These are phyloP conservation scores for Rhodotorula sp. DNA, from an alignment of 1,284 basidiomycete genomes.

Conservation along the genomic window DNA sequence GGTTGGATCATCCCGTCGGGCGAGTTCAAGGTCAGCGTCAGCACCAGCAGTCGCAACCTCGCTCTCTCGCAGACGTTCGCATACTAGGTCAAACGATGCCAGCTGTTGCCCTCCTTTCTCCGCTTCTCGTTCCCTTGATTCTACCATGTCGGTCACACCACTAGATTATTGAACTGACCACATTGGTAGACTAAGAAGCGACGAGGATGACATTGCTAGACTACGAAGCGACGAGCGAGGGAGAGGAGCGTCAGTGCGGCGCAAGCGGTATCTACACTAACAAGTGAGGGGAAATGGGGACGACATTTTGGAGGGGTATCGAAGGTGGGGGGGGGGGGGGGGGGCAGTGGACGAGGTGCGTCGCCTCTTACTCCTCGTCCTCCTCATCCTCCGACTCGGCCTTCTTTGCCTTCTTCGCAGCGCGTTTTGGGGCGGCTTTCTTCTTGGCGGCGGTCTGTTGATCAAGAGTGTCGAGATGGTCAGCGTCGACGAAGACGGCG, in stretches of 20 bases:
- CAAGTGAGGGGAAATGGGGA: neutral
- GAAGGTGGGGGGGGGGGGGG: neutral
- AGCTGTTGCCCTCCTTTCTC: too few relatives aligned
- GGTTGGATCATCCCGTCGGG: slow-evolving; percentile 50
- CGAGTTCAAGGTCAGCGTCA: slow-evolving; percentile 47
- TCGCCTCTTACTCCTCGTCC: neutral
- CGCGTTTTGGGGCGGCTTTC: slow-evolving; percentile 9
- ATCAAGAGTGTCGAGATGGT: neutral
- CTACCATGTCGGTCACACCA: too few relatives aligned
- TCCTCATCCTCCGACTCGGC: slow-evolving; percentile 17
- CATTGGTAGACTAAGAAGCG: too few relatives aligned
- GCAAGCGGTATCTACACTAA: too few relatives aligned
- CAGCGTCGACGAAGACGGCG: neutral
- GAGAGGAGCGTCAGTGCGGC: too few relatives aligned
- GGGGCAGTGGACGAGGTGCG: neutral
- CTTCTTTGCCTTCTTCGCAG: slow-evolving; percentile 16
- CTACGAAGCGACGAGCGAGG: neutral
- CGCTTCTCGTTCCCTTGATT: too few relatives aligned
- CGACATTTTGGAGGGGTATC: neutral
- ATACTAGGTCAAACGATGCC: too few relatives aligned
- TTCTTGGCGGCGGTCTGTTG: neutral
- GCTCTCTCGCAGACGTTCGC: too few relatives aligned
- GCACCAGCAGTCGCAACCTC: too few relatives aligned
- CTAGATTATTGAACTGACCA: too few relatives aligned
- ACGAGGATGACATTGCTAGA: too few relatives aligned